phyloP scores from a whole-genome alignment of 2,329 filamentous ascomycete species.

The Purpureocillium takamizusanense region DNA sequence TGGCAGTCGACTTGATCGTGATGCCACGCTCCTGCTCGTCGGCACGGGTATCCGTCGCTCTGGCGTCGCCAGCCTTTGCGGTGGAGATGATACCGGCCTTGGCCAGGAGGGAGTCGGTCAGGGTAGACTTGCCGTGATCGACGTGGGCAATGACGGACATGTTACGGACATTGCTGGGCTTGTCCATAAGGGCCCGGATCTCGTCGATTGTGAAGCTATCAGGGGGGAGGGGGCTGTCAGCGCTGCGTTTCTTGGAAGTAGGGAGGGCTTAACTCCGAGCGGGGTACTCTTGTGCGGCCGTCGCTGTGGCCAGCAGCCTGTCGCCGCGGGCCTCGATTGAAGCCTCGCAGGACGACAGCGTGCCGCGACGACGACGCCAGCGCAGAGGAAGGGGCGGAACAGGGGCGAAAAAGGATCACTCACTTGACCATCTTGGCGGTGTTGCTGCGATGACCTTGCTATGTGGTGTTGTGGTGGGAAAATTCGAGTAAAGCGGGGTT shows the following conservation, averaged over 20 bases:
- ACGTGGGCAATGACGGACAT: slow-evolving; percentile 99
- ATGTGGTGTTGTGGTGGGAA: slow-evolving; percentile 19
- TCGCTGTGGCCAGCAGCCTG: neutral
- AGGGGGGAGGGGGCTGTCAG: slow-evolving; percentile 37
- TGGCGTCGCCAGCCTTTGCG: slow-evolving; percentile 89
- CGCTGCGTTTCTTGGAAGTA: slow-evolving; percentile 11
- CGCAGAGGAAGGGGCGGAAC: slow-evolving; percentile 5
- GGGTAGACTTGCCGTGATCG: slow-evolving; percentile 99
- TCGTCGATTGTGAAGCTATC: slow-evolving; percentile 96
- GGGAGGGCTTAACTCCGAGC: slow-evolving; percentile 29
- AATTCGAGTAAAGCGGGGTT: slow-evolving; percentile 33
- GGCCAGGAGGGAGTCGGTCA: slow-evolving; percentile 98
- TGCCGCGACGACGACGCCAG: slow-evolving; percentile 1
- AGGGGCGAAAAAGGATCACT: slow-evolving; percentile 36
- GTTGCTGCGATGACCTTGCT: slow-evolving; percentile 41
- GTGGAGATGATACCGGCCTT: slow-evolving; percentile 99
- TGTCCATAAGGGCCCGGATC: slow-evolving; percentile 72
- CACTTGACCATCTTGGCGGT: slow-evolving; percentile 99
- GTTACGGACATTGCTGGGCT: slow-evolving; percentile 73
- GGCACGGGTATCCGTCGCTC: slow-evolving; percentile 92
- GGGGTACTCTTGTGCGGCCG: slow-evolving; percentile 17
- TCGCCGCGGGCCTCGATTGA: neutral
- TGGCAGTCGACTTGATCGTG: slow-evolving; percentile 99
- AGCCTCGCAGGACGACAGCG: neutral
- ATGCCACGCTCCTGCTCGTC: slow-evolving; percentile 99